Conservation (phyloP, 2,329 filamentous ascomycete genomes). For the Trichoderma brevicompactum region DNA sequence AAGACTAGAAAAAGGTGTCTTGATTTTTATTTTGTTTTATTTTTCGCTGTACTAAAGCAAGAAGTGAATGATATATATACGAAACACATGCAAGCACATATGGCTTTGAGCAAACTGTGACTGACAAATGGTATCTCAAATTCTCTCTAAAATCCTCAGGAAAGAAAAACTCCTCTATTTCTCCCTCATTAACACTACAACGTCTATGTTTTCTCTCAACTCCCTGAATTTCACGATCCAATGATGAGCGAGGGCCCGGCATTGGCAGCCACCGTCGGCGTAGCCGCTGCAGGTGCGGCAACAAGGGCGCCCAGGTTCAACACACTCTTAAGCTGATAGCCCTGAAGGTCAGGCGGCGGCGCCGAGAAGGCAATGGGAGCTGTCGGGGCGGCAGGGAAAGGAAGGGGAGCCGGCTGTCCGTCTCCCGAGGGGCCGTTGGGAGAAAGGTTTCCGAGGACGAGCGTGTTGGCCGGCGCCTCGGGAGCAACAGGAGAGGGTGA, state of each 20-base stretch:
- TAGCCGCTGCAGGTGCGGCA: background rate
- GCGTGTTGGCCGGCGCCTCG: slow-evolving; percentile 8
- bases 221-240: background rate
- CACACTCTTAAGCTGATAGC: slow-evolving; percentile 20
- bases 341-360: slow-evolving; percentile 22
- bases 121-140: slow-evolving; percentile 26
- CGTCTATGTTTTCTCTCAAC: background rate
- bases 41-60: slow-evolving; percentile 1
- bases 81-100: background rate
- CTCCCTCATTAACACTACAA: background rate
- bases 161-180: too few relatives aligned
- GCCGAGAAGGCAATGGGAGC: slow-evolving; percentile 7
- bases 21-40: background rate
- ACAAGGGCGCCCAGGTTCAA: slow-evolving; percentile 23
- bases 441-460: slow-evolving; percentile 18
- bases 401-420: slow-evolving; percentile 14
- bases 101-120: slow-evolving; percentile 12
- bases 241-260: slow-evolving; percentile 18
- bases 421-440: slow-evolving; percentile 5
- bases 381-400: slow-evolving; percentile 17
- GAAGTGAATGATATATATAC: slow-evolving; percentile 12
- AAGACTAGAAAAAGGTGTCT: background rate
- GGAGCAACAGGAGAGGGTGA: background rate
- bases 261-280: background rate
- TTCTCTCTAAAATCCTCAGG: slow-evolving; percentile 1